Evolutionary conservation across 257 asterid species (phyloP).

Genomic region (Lycium ferocissimum): DNA sequence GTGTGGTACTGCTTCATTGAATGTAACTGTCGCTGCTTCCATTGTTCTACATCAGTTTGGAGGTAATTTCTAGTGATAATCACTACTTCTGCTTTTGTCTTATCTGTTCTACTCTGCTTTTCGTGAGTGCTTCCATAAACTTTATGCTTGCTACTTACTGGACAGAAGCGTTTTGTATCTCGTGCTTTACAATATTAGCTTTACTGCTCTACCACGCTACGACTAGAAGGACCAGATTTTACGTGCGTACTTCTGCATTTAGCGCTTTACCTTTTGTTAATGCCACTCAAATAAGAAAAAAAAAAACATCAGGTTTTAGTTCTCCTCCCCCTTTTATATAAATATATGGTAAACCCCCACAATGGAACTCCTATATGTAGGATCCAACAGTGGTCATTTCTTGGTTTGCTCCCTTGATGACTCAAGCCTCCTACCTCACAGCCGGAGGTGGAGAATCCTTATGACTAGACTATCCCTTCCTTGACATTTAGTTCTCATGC

Average conservation of each 20-base stretch:
- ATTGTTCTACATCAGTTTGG: constrained; percentile 92
- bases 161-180: not conserved
- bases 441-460: constrained; percentile 15
- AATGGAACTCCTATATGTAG: not conserved
- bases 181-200: not conserved
- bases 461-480: not conserved
- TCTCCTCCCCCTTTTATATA: not conserved
- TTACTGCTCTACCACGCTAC: not conserved
- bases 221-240: not conserved
- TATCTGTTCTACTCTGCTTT: not conserved
- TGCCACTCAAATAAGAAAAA: not conserved
- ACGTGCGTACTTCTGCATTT: not conserved
- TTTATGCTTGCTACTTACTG: not conserved
- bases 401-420: not conserved
- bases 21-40: constrained; percentile 96
- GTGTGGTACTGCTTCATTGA: constrained; percentile 92
- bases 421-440: not conserved
- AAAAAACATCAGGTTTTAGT: not conserved
- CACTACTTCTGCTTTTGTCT: not conserved
- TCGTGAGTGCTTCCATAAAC: not conserved
- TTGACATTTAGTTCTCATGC: not conserved
- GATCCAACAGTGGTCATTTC: not conserved
- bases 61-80: constrained; percentile 46
- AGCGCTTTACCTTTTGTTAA: not conserved
- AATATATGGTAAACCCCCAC: constrained; percentile 17